Evolutionary conservation across 495 filamentous ascomycete genomes (phyloP).

Genomic region (Neurospora sp.): DNA sequence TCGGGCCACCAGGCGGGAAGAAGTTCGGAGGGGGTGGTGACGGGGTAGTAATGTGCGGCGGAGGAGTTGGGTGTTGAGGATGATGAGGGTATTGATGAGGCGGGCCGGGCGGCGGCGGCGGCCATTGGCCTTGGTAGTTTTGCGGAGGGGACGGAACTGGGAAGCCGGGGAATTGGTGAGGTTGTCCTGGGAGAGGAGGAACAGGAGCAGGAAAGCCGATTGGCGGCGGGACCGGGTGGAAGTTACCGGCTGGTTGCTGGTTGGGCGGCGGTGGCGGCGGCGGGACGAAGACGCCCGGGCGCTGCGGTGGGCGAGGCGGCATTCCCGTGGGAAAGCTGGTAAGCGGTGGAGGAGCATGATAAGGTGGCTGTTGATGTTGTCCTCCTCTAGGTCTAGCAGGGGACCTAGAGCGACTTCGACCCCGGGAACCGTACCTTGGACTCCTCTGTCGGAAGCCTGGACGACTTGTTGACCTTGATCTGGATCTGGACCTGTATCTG

Average conservation of each 20-base stretch:
- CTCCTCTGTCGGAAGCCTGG: slow-evolving; percentile 16
- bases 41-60: background rate
- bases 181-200: slow-evolving; percentile 14
- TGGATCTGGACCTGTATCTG: slow-evolving; percentile 27
- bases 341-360: background rate
- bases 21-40: background rate
- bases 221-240: background rate
- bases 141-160: slow-evolving; percentile 9
- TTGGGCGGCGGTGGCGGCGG: background rate
- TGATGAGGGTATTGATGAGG: background rate
- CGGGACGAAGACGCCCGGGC: background rate
- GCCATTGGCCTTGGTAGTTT: background rate
- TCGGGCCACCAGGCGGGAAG: background rate
- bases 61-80: background rate
- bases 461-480: slow-evolving; percentile 26
- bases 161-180: slow-evolving; percentile 18
- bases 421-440: slow-evolving; percentile 3
- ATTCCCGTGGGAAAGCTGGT: background rate
- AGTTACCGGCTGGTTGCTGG: background rate
- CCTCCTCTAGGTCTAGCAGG: background rate
- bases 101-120: background rate
- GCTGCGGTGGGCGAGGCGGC: background rate
- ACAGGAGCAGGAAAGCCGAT: background rate
- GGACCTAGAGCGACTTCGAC: background rate
- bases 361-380: background rate